Percentiles rank a stretch among this genome's conserved stretches.
These are phyloP conservation scores for Dryas octopetala DNA, from an alignment of 306 rosid genomes.

Conservation along the genomic window DNA sequence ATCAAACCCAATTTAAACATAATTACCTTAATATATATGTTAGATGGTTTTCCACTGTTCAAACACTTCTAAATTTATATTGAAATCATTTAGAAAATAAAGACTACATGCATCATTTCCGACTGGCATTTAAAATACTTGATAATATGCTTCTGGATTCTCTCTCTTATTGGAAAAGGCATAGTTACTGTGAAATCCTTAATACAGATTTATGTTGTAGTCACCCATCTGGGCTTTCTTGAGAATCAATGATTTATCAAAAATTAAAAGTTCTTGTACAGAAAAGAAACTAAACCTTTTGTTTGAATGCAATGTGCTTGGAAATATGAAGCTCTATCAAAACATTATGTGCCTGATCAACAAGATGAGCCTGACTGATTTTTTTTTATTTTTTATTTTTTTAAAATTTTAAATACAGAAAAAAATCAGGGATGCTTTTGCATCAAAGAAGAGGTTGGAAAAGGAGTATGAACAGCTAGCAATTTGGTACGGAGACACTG, in stretches of 20 bases:
- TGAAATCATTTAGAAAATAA: background rate
- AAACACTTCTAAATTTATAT: background rate
- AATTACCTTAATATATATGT: background rate
- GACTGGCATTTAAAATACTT: background rate
- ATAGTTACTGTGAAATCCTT: background rate
- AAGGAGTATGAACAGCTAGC: slow-evolving; percentile 87
- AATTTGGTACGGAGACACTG: slow-evolving; percentile 77
- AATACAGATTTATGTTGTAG: background rate
- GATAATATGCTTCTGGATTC: background rate
- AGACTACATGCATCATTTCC: background rate
- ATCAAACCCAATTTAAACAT: too few species aligned
- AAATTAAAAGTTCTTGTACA: background rate
- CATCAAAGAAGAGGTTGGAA: slow-evolving; percentile 67
- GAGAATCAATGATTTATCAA: slow-evolving; percentile 3
- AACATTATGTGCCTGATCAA: background rate
- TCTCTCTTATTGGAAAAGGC: background rate
- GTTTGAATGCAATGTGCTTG: background rate
- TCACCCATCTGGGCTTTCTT: background rate
- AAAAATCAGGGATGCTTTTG: slow-evolving; percentile 68
- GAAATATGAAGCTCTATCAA: slow-evolving; percentile 6
- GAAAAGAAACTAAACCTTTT: background rate
- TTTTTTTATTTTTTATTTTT: background rate
- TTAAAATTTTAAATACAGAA: slow-evolving; percentile 32
- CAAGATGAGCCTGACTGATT: slow-evolving; percentile 1
- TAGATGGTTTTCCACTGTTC: background rate